Evolutionary conservation across 1,284 basidiomycete genomes (phyloP).

Genomic region (Phylloporus sp.): DNA sequence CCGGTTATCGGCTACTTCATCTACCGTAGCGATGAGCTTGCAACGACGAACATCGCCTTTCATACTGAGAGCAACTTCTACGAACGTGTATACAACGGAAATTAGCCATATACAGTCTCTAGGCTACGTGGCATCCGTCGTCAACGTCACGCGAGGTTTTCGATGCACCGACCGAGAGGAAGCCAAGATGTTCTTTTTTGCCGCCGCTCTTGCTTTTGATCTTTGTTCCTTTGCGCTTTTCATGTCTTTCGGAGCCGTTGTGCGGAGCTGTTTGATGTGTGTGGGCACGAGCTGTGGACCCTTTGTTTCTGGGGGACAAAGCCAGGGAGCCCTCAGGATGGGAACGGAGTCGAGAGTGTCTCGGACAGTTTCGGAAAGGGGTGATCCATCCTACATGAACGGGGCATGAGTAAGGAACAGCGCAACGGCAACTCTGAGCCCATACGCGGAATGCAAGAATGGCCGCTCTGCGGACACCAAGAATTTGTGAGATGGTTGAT

Average conservation of each 20-base stretch:
- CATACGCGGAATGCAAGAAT: slow-evolving; percentile 69
- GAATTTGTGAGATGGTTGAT: slow-evolving; percentile 61
- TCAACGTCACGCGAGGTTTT: slow-evolving; percentile 34
- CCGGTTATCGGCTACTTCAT: not conserved
- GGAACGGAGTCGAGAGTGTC: slow-evolving; percentile 58
- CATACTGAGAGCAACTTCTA: not conserved
- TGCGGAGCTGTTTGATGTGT: slow-evolving; percentile 87
- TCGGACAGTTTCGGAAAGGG: slow-evolving; percentile 48
- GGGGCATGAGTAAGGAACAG: slow-evolving; percentile 13
- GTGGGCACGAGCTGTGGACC: slow-evolving; percentile 66
- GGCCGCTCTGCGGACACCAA: slow-evolving; percentile 76
- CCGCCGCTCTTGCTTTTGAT: slow-evolving; percentile 59
- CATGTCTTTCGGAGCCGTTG: slow-evolving; percentile 82
- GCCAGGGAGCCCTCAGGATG: slow-evolving; percentile 69
- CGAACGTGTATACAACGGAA: slow-evolving; percentile 2
- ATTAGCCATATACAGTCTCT: not conserved
- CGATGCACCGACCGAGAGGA: slow-evolving; percentile 22
- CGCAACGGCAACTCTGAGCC: not conserved
- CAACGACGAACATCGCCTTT: not conserved
- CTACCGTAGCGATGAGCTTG: not conserved
- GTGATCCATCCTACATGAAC: slow-evolving; percentile 45
- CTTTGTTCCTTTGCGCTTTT: slow-evolving; percentile 73
- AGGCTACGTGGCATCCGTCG: slow-evolving; percentile 13
- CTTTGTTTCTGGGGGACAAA: slow-evolving; percentile 38
- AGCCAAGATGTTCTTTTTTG: slow-evolving; percentile 36